Conservation (phyloP, 1,284 basidiomycete genomes). For the Moesziomyces sp. region DNA sequence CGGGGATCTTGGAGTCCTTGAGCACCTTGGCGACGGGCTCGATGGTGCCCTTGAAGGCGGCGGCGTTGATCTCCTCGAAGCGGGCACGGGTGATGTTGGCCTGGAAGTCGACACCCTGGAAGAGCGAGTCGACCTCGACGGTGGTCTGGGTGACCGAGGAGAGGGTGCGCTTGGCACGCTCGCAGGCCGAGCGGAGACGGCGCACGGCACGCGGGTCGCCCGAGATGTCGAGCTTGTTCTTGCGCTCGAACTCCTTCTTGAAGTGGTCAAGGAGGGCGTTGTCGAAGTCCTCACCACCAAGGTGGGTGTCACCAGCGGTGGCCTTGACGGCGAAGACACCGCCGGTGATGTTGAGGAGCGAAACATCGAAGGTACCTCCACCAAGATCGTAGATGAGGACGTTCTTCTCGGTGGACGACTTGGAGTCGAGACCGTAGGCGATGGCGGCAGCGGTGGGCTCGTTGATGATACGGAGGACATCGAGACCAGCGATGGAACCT, state of each 20-base stretch:
- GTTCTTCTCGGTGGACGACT: constrained; percentile 78
- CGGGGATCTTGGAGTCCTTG: constrained; percentile 97
- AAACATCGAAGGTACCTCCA: constrained; percentile 83
- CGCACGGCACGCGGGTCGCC: constrained; percentile 94
- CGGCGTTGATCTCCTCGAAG: constrained; percentile 98
- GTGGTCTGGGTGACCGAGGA: constrained; percentile 98
- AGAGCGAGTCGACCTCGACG: constrained; percentile 98
- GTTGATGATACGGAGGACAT: constrained; percentile 79
- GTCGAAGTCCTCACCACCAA: constrained; percentile 95
- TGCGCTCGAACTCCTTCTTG: constrained; percentile 78
- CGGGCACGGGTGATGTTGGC: constrained; percentile 77
- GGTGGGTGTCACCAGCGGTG: constrained; percentile 73
- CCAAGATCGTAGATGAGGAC: constrained; percentile 99
- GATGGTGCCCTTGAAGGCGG: constrained; percentile 93
- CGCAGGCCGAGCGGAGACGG: constrained; percentile 94
- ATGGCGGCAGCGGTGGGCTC: constrained; percentile 72
- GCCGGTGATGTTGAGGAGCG: constrained; percentile 75
- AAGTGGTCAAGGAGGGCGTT: constrained; percentile 92
- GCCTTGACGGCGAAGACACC: constrained; percentile 77
- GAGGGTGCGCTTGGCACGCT: constrained; percentile 98
- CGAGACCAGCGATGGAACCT: constrained; percentile 75
- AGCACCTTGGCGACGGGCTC: constrained; percentile 99
- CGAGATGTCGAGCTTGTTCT: constrained; percentile 86
- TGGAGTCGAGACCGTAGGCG: constrained; percentile 72
- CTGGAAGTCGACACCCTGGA: constrained; percentile 76